A percentile compares a stretch with the other conserved stretches of the same genome.
phyloP scores from a whole-genome alignment of 345 rosid species.

The Abelmoschus esculentus region DNA sequence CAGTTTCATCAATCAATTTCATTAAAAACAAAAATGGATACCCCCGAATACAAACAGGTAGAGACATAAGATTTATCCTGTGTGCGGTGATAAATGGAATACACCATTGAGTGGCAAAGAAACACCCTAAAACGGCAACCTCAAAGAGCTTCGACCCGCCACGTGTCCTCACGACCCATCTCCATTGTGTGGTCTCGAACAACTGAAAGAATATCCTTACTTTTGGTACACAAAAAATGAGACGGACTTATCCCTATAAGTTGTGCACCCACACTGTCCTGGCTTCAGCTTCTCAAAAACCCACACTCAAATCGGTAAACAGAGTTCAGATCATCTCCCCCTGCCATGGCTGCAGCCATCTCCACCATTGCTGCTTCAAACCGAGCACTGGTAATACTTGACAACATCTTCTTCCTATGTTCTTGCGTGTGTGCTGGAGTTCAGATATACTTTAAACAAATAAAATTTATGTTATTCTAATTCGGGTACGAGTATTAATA shows the following conservation, averaged over 20 bases:
- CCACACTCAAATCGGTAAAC: background rate
- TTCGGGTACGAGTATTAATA: no score
- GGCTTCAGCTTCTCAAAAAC: background rate
- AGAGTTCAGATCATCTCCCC: background rate
- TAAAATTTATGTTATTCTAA: no score
- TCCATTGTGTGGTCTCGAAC: conserved; percentile 39
- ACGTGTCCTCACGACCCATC: conserved; percentile 36
- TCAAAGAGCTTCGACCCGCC: conserved; percentile 17
- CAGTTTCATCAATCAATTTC: no score
- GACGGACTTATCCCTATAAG: conserved; percentile 14
- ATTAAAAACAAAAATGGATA: no score
- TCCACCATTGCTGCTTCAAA: conserved; percentile 72
- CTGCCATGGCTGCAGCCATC: conserved; percentile 64
- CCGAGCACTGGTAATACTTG: conserved; percentile 50
- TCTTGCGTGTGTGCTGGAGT: background rate
- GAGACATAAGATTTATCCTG: background rate
- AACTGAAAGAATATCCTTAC: conserved; percentile 16
- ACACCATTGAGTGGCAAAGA: conserved; percentile 23
- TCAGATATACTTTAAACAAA: no score
- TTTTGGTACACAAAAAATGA: conserved; percentile 24
- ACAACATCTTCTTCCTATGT: background rate
- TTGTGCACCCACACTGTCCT: background rate
- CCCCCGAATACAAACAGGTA: no score
- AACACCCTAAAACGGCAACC: conserved; percentile 14
- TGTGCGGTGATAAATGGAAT: conserved; percentile 3